Evolutionary conservation across 371 early-diverging fungal species (phyloP).

Genomic region (Syncephalastrum racemosum): DNA sequence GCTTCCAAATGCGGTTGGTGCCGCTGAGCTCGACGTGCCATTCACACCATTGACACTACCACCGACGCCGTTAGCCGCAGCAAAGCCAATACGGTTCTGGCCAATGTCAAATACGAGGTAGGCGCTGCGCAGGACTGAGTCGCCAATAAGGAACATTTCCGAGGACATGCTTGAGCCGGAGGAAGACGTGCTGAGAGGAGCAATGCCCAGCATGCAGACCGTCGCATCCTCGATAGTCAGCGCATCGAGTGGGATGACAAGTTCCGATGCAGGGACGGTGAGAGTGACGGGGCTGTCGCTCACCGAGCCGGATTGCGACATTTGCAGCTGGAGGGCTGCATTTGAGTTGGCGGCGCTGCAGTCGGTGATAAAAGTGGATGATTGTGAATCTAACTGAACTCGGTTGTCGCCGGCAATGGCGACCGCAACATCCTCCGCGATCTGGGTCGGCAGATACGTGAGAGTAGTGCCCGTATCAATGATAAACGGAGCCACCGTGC

Average conservation of each 20-base stretch:
- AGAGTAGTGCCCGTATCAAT: constrained; percentile 52
- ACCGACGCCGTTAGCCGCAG: constrained; percentile 26
- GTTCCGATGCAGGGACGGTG: constrained; percentile 30
- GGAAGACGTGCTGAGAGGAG: constrained; percentile 11
- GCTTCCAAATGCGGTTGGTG: neutral
- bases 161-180: constrained; percentile 9
- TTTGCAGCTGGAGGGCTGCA: constrained; percentile 21
- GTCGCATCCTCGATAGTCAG: constrained; percentile 12
- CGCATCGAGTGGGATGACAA: constrained; percentile 40
- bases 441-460: constrained; percentile 37
- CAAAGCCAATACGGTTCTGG: constrained; percentile 38
- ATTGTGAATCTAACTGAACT: constrained; percentile 18
- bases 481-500: constrained; percentile 27
- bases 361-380: constrained; percentile 22
- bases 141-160: constrained; percentile 34
- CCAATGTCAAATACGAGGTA: constrained; percentile 47
- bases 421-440: constrained; percentile 23
- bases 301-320: constrained; percentile 11
- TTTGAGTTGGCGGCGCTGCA: constrained; percentile 19
- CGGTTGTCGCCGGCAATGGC: constrained; percentile 22
- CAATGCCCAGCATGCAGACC: constrained; percentile 47
- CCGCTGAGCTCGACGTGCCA: neutral
- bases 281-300: constrained; percentile 20
- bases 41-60: constrained; percentile 28
- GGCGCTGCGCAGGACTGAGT: constrained; percentile 34